Evolutionary conservation across 129 eudicot genomes (phyloP), one percentile per base, ranked within the genome.

Genomic region (Flaveria robusta): DNA sequence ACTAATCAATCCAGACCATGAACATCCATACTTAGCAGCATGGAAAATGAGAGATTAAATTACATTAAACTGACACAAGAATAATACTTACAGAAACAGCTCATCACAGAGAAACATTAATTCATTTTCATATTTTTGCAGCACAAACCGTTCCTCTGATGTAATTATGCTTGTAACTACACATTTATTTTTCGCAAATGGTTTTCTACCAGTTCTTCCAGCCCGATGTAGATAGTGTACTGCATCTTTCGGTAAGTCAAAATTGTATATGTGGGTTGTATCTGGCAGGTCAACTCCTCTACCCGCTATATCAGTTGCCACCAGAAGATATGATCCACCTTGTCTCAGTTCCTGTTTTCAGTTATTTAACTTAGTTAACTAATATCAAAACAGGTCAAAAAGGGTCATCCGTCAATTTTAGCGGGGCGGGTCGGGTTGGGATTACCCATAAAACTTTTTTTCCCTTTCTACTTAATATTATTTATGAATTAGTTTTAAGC

Each of bases 201-300:
- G 98, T 73, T 88, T 89, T 86, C 98, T 85, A 84, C 97, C 97
- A 39, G 98, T 88, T 77, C 98, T 91, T 74, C 98, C 98, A 71
- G 97, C 97, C 72, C 97, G 87, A 83, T 93, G 98, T 66, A 93
- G 88, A 86, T 93, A 93, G 54, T 83, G 81, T 7, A 91, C 85
- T 3, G 98, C 98, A 88, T 87, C 89, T 83, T 88, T 93, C 67
- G 97, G 98, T 76, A 93, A 84, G 79, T 90, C 97, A 80, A 87
- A 90, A 84, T 93, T 93, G 89, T 93, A 93, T 67, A 93, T 87
- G 77, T 93, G 98, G 59, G 97, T 93, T 49, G 98, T 93, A 72
- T 91, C 96, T 5, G 98, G 97, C 46, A 93, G 80, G 78, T 93
- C 98, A 77, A 93, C 90, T 2, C 98, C 98, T 87, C 98, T 87